Percentiles rank a stretch among this genome's conserved stretches.
Evolutionary conservation across 2,329 filamentous ascomycete species (phyloP).

Genomic region (Daldinia sp.): DNA sequence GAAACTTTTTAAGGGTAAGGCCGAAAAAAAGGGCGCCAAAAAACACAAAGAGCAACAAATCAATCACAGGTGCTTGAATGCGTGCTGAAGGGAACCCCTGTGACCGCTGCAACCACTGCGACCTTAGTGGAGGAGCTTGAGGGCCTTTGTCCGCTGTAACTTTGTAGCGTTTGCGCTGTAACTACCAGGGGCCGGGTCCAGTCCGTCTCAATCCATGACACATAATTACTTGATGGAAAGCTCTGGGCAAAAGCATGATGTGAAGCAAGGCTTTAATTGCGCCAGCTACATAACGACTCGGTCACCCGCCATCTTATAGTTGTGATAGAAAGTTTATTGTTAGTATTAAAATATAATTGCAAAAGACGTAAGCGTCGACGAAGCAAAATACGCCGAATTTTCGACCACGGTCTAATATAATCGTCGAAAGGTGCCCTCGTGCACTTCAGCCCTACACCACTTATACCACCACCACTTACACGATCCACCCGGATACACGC

Average conservation of each 20-base stretch:
- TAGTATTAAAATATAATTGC: constrained; percentile 28
- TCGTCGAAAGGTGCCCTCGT: too few species aligned
- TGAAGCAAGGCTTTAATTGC: constrained; percentile 35
- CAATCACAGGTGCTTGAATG: constrained; percentile 18
- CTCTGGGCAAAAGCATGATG: constrained; percentile 40
- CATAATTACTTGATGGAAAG: constrained; percentile 51
- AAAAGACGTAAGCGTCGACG: constrained; percentile 30
- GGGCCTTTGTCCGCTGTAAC: constrained; percentile 20
- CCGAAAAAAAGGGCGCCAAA: constrained; percentile 3
- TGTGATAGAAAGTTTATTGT: constrained; percentile 25
- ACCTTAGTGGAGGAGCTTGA: constrained; percentile 30
- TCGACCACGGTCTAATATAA: background rate
- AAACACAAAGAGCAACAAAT: constrained; percentile 21
- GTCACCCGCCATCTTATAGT: constrained; percentile 21
- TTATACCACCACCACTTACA: background rate
- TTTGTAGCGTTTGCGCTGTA: constrained; percentile 13
- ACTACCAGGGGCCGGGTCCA: constrained; percentile 19
- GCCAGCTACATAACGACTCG: constrained; percentile 36
- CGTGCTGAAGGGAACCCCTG: constrained; percentile 22
- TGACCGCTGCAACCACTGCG: constrained; percentile 11
- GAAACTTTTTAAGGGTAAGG: background rate
- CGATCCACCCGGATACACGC: background rate
- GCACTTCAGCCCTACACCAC: background rate
- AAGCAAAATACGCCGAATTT: background rate
- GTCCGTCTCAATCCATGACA: constrained; percentile 44